phyloP scores from a whole-genome alignment of 2,329 filamentous ascomycete species.

The Colletotrichum cereale region DNA sequence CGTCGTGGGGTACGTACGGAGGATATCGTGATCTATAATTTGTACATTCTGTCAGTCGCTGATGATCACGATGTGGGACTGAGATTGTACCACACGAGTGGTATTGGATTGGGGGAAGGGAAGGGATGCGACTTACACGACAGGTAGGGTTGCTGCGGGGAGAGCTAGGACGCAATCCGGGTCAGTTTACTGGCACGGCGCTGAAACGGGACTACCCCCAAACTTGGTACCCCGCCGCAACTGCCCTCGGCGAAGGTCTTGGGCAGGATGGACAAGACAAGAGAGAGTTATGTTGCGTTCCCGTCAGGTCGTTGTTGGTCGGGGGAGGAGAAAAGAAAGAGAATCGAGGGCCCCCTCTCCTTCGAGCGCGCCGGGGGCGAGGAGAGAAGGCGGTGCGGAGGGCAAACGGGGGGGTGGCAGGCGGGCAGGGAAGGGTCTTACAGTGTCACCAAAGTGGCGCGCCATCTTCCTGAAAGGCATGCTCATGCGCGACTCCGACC shows the following conservation, averaged over 20 bases:
- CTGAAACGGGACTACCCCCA: conserved; percentile 22
- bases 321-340: neutral
- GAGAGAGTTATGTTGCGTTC: neutral
- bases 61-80: neutral
- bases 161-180: conserved; percentile 44
- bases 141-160: conserved; percentile 57
- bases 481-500: conserved; percentile 40
- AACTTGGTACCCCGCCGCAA: conserved; percentile 16
- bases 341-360: neutral
- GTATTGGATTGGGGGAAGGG: conserved; percentile 11
- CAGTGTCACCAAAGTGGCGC: conserved; percentile 62
- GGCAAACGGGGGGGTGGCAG: neutral
- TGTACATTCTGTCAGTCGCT: conserved; percentile 19
- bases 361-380: conserved; percentile 2
- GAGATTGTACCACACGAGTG: neutral
- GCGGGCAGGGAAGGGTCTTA: conserved; percentile 47
- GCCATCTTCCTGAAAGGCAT: conserved; percentile 55
- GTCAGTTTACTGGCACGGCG: conserved; percentile 40
- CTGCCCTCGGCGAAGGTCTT: neutral
- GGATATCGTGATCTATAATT: conserved; percentile 49
- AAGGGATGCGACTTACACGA: conserved; percentile 56
- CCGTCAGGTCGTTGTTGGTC: conserved; percentile 17
- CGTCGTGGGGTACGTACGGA: conserved; percentile 35
- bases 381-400: conserved; percentile 33
- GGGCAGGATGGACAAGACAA: conserved; percentile 8